Evolutionary conservation across 192 early-diverging fungal genomes (phyloP).

Genomic region (Rhizophagus clarus): DNA sequence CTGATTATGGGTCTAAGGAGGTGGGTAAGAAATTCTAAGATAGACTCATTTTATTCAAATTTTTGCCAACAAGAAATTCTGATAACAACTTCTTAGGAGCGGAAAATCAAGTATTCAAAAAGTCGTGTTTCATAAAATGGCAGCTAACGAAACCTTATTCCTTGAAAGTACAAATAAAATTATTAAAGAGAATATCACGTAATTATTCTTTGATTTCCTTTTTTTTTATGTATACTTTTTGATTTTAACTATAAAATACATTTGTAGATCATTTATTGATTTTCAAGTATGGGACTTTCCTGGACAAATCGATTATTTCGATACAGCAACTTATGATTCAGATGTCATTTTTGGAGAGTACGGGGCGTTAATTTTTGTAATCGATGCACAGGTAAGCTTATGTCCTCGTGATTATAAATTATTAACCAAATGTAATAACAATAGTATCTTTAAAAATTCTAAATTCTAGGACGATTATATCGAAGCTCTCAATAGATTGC

Average conservation of each 20-base stretch:
- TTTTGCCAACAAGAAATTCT: not conserved
- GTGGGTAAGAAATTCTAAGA: conserved; percentile 32
- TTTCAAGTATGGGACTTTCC: conserved; percentile 93
- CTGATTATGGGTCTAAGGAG: conserved; percentile 52
- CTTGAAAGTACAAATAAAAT: conserved; percentile 79
- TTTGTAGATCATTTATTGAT: conserved; percentile 71
- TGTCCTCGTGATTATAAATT: not conserved
- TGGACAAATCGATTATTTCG: conserved; percentile 82
- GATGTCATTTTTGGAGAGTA: conserved; percentile 66
- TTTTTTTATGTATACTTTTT: not conserved
- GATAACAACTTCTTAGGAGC: conserved; percentile 48
- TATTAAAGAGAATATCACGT: conserved; percentile 70
- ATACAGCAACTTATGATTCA: conserved; percentile 62
- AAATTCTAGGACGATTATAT: conserved; percentile 74
- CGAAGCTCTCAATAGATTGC: conserved; percentile 74
- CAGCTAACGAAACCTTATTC: conserved; percentile 84
- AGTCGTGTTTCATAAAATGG: conserved; percentile 88
- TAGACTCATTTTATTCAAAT: not conserved
- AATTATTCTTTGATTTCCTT: conserved; percentile 10
- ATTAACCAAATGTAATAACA: not conserved
- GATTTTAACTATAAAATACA: too few relatives aligned
- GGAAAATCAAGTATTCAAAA: conserved; percentile 86
- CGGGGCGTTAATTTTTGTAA: conserved; percentile 87
- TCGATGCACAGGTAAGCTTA: conserved; percentile 84
- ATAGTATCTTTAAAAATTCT: not conserved